Base-by-base conservation (phyloP, 306 rosid genomes). In the Prunus davidiana region DNA sequence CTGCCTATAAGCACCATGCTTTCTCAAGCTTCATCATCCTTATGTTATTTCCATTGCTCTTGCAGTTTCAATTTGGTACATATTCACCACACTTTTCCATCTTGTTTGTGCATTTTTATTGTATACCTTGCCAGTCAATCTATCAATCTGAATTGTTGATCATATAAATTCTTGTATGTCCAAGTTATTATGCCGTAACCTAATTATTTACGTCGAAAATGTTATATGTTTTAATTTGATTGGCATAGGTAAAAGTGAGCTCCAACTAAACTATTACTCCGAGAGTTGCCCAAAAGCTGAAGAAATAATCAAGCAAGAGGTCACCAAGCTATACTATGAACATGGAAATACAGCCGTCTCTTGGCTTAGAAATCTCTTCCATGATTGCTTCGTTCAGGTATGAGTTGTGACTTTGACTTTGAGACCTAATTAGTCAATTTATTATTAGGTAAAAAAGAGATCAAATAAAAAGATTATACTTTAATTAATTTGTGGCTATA, bases 341-440 rank as follows among this genome's bases (percentile, higher is more conserved):
- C 99, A 95, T 72, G 99, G 99, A 34, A 90, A 89, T 80, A 90
- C 97, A 1, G 96, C 97, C 7, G 83, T 90, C 71, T 89, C 97
- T 0, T 95, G 97, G 99, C 62, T 95, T 28, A 83, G 99, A 89
- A 95, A 95, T 83, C 97, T 90, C 75, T 95, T 95, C 90, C 97
- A 95, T 50, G 97, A 92, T 61, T 92, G 99, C 78, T 38, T 89
- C 24, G 96, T 93, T 28, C 74, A 90, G 97, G 98, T 93, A 73
- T 43, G 19, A 8, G 38, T 50, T n/a, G 13, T 14, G 13, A 20
- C 38, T 1, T 27, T 51, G 34, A 69, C 24, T 64, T 64, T 45
- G 22, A 22, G 52, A 3, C 16, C 51, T 14, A 28, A 27, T 50
- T 27, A 22, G 1, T 25, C 55, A 54, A 3, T 71, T 7, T 3